Conservation (phyloP, 495 filamentous ascomycete genomes). For the Penicillium coprophilum region DNA sequence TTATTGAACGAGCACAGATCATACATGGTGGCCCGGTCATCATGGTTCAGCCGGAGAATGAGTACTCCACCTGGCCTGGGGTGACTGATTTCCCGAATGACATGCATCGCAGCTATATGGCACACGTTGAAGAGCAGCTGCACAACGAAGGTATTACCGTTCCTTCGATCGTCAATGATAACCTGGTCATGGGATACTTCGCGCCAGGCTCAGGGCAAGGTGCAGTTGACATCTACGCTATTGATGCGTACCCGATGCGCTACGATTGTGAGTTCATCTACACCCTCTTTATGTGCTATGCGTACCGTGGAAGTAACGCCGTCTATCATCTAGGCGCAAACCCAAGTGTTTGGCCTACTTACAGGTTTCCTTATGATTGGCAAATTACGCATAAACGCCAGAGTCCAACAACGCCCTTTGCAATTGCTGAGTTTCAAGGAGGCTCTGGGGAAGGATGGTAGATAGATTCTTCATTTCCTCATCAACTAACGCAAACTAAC, state of each 20-base stretch:
- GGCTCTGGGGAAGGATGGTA: slow-evolving; percentile 17
- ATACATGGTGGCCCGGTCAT: slow-evolving; percentile 72
- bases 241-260: slow-evolving; percentile 64
- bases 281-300: neutral
- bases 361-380: slow-evolving; percentile 40
- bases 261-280: slow-evolving; percentile 44
- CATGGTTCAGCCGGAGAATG: slow-evolving; percentile 71
- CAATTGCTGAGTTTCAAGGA: slow-evolving; percentile 53
- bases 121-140: slow-evolving; percentile 58
- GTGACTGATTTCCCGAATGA: slow-evolving; percentile 35
- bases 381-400: slow-evolving; percentile 47
- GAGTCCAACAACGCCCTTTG: slow-evolving; percentile 59
- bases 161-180: slow-evolving; percentile 71
- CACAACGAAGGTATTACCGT: slow-evolving; percentile 63
- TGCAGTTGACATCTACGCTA: slow-evolving; percentile 69
- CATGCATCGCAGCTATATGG: slow-evolving; percentile 58
- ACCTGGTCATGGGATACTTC: slow-evolving; percentile 50
- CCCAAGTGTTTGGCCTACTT: slow-evolving; percentile 46
- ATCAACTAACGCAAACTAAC: neutral
- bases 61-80: slow-evolving; percentile 48
- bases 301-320: neutral
- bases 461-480: neutral
- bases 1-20: slow-evolving; percentile 67
- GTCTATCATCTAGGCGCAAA: slow-evolving; percentile 26
- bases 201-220: slow-evolving; percentile 58